Evolutionary conservation across 176 grass and related monocot species (phyloP).

Genomic region (Lolium perenne): DNA sequence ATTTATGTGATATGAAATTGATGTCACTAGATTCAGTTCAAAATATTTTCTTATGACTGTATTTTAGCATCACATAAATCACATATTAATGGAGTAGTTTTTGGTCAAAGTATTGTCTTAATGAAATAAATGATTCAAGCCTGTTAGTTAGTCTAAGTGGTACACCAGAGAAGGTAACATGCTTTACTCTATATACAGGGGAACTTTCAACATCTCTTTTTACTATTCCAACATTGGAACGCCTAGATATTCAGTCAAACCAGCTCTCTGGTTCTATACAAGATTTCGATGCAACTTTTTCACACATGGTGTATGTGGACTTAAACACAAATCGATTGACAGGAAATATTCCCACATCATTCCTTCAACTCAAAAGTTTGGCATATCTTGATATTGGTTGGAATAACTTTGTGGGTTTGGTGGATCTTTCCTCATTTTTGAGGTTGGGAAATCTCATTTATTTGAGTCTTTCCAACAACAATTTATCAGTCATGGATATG

Average conservation of each 20-base stretch:
- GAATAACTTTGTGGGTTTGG: neutral
- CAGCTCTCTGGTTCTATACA: neutral
- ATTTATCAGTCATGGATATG: too few species aligned
- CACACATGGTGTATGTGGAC: neutral
- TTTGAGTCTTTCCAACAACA: too few species aligned
- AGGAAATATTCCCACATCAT: too few species aligned
- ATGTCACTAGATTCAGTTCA: too few species aligned
- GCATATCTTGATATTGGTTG: neutral
- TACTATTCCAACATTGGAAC: neutral
- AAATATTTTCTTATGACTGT: too few species aligned
- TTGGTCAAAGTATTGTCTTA: too few species aligned
- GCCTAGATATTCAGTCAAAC: neutral
- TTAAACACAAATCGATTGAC: neutral
- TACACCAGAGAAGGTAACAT: too few species aligned
- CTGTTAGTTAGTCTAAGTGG: too few species aligned
- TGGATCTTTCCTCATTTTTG: neutral
- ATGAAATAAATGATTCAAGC: too few species aligned
- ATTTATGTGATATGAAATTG: neutral
- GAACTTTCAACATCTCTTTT: neutral
- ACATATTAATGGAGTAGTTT: too few species aligned
- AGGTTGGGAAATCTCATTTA: too few species aligned
- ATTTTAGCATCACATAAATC: too few species aligned
- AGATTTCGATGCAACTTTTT: fast-evolving
- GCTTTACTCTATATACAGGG: neutral
- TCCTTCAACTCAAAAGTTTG: neutral